Percentiles rank a stretch among this genome's conserved stretches.
Evolutionary conservation across 1,284 basidiomycete genomes (phyloP).

Genomic region (Tranzscheliella williamsii): DNA sequence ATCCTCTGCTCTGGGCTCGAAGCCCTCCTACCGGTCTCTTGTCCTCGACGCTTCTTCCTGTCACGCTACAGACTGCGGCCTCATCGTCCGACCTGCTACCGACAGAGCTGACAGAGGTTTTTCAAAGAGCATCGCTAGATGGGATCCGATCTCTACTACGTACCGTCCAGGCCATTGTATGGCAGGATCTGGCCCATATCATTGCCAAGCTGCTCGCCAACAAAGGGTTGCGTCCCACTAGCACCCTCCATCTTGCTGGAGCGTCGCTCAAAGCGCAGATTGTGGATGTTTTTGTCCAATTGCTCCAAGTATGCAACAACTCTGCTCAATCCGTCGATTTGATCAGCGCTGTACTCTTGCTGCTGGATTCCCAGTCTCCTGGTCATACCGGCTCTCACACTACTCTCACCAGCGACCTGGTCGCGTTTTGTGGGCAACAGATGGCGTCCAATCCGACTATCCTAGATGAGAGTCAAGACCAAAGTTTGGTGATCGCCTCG

Average conservation of each 20-base stretch:
- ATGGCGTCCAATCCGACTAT: constrained; percentile 24
- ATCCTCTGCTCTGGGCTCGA: no score
- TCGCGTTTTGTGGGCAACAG: constrained; percentile 30
- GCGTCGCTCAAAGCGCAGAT: background rate
- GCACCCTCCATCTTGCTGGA: background rate
- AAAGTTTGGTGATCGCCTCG: constrained; percentile 6
- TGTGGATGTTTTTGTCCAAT: background rate
- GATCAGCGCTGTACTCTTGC: background rate
- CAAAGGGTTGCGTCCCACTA: background rate
- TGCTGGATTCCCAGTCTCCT: background rate
- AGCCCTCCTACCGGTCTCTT: no score
- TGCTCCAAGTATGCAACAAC: background rate
- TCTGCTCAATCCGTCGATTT: background rate
- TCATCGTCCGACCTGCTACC: no score
- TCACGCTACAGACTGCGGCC: no score
- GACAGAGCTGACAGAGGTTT: no score
- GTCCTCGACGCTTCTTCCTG: no score
- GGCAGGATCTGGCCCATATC: background rate
- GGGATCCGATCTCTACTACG: background rate
- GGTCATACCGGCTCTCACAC: constrained; percentile 1
- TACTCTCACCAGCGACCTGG: constrained; percentile 14
- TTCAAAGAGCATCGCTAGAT: no score
- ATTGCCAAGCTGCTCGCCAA: background rate
- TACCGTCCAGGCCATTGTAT: background rate
- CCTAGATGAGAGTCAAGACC: constrained; percentile 18